Conservation (phyloP, 306 rosid species). For the Lupinus albus region DNA sequence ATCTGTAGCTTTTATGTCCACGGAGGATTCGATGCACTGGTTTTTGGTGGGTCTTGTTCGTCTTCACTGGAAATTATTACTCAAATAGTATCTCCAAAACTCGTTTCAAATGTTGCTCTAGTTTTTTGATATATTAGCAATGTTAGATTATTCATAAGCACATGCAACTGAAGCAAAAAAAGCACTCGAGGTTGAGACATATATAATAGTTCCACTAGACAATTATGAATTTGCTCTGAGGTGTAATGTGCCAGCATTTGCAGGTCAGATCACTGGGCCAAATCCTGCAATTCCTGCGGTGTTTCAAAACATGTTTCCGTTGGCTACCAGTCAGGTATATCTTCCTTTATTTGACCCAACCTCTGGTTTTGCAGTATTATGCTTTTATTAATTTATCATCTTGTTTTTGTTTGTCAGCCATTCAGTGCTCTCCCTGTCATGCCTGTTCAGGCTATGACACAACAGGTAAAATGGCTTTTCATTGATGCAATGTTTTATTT, state of each 20-base stretch:
- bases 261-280: conserved; percentile 90
- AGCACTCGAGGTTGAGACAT: conserved; percentile 45
- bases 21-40: conserved; percentile 96
- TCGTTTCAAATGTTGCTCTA: conserved; percentile 54
- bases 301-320: conserved; percentile 87
- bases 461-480: conserved; percentile 62
- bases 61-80: conserved; percentile 86
- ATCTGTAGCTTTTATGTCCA: conserved; percentile 98
- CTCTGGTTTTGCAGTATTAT: conserved; percentile 2
- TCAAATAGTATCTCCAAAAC: conserved; percentile 69
- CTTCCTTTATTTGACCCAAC: conserved; percentile 14
- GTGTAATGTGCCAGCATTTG: conserved; percentile 37
- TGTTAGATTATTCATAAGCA: conserved; percentile 47
- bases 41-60: conserved; percentile 99
- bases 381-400: conserved; percentile 16
- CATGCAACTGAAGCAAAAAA: conserved; percentile 42
- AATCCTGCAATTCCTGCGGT: conserved; percentile 85
- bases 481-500: not conserved
- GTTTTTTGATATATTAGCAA: conserved; percentile 45
- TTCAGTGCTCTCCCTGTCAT: conserved; percentile 88
- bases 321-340: conserved; percentile 82
- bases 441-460: conserved; percentile 99
- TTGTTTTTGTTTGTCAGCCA: conserved; percentile 51
- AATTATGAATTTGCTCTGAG: conserved; percentile 37
- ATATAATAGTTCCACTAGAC: conserved; percentile 25